Percentiles rank a stretch among this genome's conserved stretches.
These are phyloP conservation scores for Ambrosiella beaveri DNA, from an alignment of 2,329 filamentous ascomycete genomes.

Conservation along the genomic window DNA sequence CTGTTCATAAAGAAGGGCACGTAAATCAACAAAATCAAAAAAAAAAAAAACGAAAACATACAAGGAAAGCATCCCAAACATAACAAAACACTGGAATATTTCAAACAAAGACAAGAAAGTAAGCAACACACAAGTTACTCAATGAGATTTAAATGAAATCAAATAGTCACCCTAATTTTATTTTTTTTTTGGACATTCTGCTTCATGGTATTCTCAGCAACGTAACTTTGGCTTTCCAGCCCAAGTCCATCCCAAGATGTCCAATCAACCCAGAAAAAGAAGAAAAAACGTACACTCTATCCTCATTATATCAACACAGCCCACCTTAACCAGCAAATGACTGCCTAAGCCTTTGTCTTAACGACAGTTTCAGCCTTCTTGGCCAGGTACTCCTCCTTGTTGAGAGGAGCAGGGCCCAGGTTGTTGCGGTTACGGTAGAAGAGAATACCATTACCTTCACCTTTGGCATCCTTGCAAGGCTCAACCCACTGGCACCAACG, in stretches of 20 bases:
- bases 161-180: neutral
- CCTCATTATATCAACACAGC: neutral
- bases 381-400: neutral
- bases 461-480: slow-evolving; percentile 64
- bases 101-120: neutral
- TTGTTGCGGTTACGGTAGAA: slow-evolving; percentile 96
- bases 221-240: too few relatives aligned
- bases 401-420: slow-evolving; percentile 39
- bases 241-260: too few relatives aligned
- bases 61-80: too few relatives aligned
- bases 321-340: neutral
- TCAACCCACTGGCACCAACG: slow-evolving; percentile 96
- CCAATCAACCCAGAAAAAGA: neutral
- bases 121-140: neutral
- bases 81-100: neutral
- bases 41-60: too few relatives aligned
- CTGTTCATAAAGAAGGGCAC: too few relatives aligned
- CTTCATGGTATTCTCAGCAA: neutral
- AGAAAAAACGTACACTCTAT: neutral
- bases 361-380: neutral
- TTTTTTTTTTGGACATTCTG: neutral
- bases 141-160: neutral
- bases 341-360: slow-evolving; percentile 5
- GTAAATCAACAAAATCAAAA: too few relatives aligned
- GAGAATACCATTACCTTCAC: slow-evolving; percentile 65